Percentiles rank a stretch among this genome's conserved stretches.
Evolutionary conservation across 2,329 filamentous ascomycete genomes (phyloP).

Genomic region (Aureobasidium sp.): DNA sequence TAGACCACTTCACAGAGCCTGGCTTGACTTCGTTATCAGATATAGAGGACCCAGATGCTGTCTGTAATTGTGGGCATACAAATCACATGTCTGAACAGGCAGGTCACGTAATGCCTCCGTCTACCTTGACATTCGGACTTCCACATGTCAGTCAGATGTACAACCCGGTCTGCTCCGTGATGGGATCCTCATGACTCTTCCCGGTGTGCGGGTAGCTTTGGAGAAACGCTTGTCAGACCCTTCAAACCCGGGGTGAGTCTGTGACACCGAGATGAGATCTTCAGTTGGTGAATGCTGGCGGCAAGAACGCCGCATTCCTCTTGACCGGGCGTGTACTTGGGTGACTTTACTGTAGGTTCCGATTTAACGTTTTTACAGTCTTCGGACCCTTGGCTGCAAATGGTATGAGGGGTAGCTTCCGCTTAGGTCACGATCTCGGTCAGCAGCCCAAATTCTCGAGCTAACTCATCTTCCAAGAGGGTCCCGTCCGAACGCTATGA

Average conservation of each 20-base stretch:
- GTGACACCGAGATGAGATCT: not conserved
- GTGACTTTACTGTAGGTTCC: not conserved
- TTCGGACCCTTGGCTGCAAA: not conserved
- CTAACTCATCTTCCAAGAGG: not conserved
- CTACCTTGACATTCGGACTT: not conserved
- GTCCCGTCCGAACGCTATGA: not conserved
- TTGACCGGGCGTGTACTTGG: not conserved
- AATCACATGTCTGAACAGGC: not conserved
- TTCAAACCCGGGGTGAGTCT: not conserved
- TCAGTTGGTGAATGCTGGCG: not conserved
- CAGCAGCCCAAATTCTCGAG: not conserved
- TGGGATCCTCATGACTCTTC: not conserved
- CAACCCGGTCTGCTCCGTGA: conserved; percentile 8
- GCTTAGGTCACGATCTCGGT: not conserved
- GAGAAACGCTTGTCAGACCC: conserved; percentile 3
- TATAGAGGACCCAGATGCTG: not conserved
- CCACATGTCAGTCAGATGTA: not conserved
- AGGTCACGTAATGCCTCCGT: not conserved
- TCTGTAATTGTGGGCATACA: not conserved
- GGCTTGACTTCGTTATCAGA: not conserved
- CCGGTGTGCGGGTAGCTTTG: conserved; percentile 1
- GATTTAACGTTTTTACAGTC: conserved; percentile 12
- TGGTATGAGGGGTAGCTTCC: not conserved
- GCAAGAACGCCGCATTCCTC: conserved; percentile 10
- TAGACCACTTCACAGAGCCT: not conserved